These are phyloP conservation scores for Straminergon stramineum DNA, from an alignment of 225 moss, liverwort and hornwort species.

Conservation along the genomic window DNA sequence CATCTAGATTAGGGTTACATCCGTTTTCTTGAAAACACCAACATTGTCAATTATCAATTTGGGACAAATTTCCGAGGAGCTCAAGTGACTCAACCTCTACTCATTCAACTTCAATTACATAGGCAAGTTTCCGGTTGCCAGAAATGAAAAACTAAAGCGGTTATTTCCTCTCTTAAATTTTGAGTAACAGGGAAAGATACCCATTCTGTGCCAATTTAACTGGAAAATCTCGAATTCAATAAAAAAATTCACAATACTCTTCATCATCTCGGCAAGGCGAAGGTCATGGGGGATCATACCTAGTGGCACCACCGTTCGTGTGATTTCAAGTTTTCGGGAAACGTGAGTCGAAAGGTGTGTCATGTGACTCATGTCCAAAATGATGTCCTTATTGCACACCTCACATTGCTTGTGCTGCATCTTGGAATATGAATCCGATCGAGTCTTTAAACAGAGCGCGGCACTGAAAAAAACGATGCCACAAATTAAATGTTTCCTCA, in stretches of 20 bases:
- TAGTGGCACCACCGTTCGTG: not conserved
- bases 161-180: not conserved
- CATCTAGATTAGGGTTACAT: not conserved
- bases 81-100: not conserved
- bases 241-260: not conserved
- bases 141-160: not conserved
- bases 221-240: not conserved
- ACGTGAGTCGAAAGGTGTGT: not conserved
- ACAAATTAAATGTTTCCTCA: not conserved
- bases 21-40: not conserved
- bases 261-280: not conserved
- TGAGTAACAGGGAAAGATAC: not conserved
- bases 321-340: not conserved
- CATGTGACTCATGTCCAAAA: slow-evolving; percentile 12
- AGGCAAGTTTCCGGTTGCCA: not conserved
- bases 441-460: not conserved
- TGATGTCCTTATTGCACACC: slow-evolving; percentile 9
- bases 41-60: not conserved
- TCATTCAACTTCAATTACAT: not conserved
- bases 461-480: not conserved
- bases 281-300: not conserved
- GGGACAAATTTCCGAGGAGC: not conserved
- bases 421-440: not conserved
- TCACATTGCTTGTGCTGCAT: slow-evolving; percentile 18
- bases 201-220: too few species aligned